Base-by-base conservation (phyloP, 1,284 basidiomycete species). In the Chiua sp. region DNA sequence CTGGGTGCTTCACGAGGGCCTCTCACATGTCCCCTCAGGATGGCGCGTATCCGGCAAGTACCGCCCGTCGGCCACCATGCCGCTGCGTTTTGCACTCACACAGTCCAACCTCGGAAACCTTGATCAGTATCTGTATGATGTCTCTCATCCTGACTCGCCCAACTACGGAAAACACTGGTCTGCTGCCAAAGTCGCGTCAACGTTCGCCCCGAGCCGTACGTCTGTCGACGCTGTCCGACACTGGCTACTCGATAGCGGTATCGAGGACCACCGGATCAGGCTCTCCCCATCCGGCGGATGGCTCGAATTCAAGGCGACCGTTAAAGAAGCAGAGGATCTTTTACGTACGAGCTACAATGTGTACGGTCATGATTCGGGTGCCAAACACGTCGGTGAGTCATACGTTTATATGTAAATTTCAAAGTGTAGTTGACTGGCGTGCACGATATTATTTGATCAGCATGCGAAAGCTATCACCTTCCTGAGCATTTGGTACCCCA, bases 161-260 rank as follows among this genome's bases (percentile, higher is more conserved):
- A 75, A 76, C 68, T 84, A 81, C 58, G 82, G 82, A 8, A 75
- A 79, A 44, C 82, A 84, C 63, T 84, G 82, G 82, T 66, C 72
- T 2, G 65, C 78, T 15, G 70, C 63, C 5, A 63, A 75, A 51
- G 71, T 84, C 47, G 72, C 77, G 4, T 61, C 74, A 47, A 79
- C 73, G 23, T 83, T 83, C 61, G 74, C 78, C 15, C 81, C 83
- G 0, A 72, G 72, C 30, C 57, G 59, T 4, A 69, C 79, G 39
- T 68, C 80, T 4, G 66, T 81, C 33, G 69, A 74, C 37, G 57
- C 69, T 18, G 82, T 83, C 15, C 68, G 67, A 18, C 49, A 62
- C 26, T 82, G 81, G 81, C 69, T 82, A 10, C 55, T 67, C 28
- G 67, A 67, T 46, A 74, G 69, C 39, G 81, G 81, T 6, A 63